These are phyloP conservation scores for Eucalyptus sideroxylon DNA, from an alignment of 345 rosid species.

Conservation along the genomic window DNA sequence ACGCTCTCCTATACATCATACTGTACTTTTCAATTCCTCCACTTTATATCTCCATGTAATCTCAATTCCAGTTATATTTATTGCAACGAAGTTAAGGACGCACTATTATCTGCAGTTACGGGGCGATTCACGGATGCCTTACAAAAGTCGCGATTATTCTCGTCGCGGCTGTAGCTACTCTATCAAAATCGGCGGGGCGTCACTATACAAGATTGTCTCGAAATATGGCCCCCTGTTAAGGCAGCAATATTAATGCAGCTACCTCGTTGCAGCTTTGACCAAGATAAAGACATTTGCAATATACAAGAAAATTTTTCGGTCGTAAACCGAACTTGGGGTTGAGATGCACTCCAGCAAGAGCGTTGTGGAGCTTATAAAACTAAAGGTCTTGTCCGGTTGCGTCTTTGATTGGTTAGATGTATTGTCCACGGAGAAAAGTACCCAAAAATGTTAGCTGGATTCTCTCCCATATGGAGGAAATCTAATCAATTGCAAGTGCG, in stretches of 20 bases:
- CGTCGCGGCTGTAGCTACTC: not conserved
- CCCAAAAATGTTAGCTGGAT: too few relatives aligned
- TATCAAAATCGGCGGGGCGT: not conserved
- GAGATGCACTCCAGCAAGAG: not conserved
- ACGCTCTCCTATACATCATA: not conserved
- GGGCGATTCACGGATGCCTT: not conserved
- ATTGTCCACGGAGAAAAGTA: too few relatives aligned
- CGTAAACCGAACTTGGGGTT: not conserved
- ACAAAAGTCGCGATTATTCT: not conserved
- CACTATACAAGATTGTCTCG: not conserved
- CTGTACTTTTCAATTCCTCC: not conserved
- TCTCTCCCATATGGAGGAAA: too few relatives aligned
- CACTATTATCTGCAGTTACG: not conserved
- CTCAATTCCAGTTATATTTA: not conserved
- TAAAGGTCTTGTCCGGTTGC: not conserved
- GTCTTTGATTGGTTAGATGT: not conserved
- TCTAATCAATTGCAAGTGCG: too few relatives aligned
- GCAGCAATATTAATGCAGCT: not conserved
- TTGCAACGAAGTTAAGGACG: not conserved
- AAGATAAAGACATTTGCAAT: not conserved
- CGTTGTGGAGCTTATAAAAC: not conserved
- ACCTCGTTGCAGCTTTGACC: not conserved
- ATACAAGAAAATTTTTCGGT: not conserved
- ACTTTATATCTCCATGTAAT: not conserved
- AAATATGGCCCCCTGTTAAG: not conserved